These are phyloP conservation scores for Trametes meyenii DNA, from an alignment of 768 basidiomycete species.

Conservation along the genomic window DNA sequence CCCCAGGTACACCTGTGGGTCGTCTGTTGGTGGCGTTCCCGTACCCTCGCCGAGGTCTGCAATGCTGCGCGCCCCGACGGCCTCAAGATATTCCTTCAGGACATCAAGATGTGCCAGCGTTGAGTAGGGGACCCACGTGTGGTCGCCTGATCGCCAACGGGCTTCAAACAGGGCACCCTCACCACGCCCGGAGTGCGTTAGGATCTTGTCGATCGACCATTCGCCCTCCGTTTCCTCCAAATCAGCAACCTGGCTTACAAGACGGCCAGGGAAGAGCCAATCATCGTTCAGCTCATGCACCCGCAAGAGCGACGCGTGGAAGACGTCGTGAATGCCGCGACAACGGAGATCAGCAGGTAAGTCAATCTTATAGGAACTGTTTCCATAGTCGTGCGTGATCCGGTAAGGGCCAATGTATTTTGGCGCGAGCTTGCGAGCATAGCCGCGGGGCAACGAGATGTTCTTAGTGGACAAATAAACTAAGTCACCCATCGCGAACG, in stretches of 20 bases:
- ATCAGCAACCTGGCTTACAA: constrained; percentile 18
- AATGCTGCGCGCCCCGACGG: not conserved
- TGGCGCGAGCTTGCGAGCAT: constrained; percentile 31
- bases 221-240: constrained; percentile 23
- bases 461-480: constrained; percentile 30
- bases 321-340: constrained; percentile 33
- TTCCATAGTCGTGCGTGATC: constrained; percentile 19
- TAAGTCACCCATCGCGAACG: constrained; percentile 29
- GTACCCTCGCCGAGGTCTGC: not conserved
- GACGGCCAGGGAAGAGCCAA: constrained; percentile 28
- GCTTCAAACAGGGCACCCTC: constrained; percentile 5
- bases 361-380: constrained; percentile 23
- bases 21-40: not conserved
- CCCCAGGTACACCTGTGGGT: constrained; percentile 9
- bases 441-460: constrained; percentile 9
- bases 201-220: constrained; percentile 29
- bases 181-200: not conserved
- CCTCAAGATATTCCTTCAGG: constrained; percentile 7
- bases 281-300: constrained; percentile 40
- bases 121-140: constrained; percentile 8
- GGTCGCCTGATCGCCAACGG: constrained; percentile 8
- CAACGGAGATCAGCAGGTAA: constrained; percentile 30
- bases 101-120: constrained; percentile 1
- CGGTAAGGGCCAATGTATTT: constrained; percentile 33
- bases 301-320: constrained; percentile 36